These are phyloP conservation scores for Clonostachys solani DNA, from an alignment of 2,329 filamentous ascomycete genomes.

Conservation along the genomic window DNA sequence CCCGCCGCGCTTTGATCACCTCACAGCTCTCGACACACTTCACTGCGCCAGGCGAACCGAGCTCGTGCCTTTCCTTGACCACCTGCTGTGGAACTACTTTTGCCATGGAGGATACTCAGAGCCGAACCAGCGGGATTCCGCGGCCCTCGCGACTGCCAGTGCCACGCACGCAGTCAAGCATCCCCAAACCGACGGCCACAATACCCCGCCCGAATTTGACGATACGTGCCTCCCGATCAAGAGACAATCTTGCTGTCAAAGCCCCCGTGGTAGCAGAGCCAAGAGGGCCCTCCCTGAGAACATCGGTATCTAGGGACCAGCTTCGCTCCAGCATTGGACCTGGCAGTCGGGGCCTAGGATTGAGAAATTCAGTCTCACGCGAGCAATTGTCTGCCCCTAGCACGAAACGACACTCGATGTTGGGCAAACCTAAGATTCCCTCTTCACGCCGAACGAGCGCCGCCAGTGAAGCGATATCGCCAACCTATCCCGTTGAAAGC, in stretches of 20 bases:
- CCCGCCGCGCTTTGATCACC: too few relatives aligned
- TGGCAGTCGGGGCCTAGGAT: too few relatives aligned
- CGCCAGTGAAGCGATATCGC: slow-evolving; percentile 4
- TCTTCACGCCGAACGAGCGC: slow-evolving; percentile 2
- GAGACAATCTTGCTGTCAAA: slow-evolving; percentile 8
- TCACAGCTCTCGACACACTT: too few relatives aligned
- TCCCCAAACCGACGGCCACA: slow-evolving; percentile 19
- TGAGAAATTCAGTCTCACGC: too few relatives aligned
- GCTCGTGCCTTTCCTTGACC: too few relatives aligned
- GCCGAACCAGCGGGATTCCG: slow-evolving; percentile 1
- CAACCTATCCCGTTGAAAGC: slow-evolving; percentile 8
- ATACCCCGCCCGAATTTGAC: slow-evolving; percentile 13
- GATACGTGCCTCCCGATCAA: slow-evolving; percentile 11
- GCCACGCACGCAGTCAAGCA: slow-evolving; percentile 21
- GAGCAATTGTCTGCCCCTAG: slow-evolving; percentile 1
- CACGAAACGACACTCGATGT: slow-evolving; percentile 4
- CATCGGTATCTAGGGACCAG: slow-evolving; percentile 10
- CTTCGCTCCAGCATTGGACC: slow-evolving; percentile 5
- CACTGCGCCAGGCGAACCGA: too few relatives aligned
- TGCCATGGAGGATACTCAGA: slow-evolving; percentile 3
- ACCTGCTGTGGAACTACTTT: too few relatives aligned
- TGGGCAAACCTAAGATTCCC: slow-evolving; percentile 8
- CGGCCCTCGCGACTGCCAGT: slow-evolving; percentile 32
- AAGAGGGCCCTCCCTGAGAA: slow-evolving; percentile 6
- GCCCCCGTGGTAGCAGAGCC: neutral